These are phyloP conservation scores for Cutaneotrichosporon curvatum DNA, from an alignment of 1,284 basidiomycete genomes.

Conservation along the genomic window DNA sequence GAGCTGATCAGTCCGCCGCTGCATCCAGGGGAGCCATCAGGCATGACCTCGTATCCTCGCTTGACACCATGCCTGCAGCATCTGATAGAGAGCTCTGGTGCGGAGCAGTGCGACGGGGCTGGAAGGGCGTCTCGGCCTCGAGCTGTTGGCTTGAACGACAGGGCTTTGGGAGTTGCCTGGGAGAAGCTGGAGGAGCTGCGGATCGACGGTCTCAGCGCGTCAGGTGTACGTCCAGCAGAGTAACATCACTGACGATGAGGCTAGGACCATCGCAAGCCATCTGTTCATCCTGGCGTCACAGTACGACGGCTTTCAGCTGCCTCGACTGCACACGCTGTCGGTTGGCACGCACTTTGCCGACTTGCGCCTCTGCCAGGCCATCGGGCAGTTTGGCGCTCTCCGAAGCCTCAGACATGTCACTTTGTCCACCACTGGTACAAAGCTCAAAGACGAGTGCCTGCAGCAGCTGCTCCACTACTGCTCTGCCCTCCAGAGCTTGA, in stretches of 20 bases:
- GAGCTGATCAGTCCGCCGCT: conserved; percentile 2
- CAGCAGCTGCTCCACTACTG: conserved; percentile 20
- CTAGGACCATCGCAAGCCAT: conserved; percentile 19
- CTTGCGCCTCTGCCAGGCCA: conserved; percentile 14
- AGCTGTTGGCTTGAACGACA: conserved; percentile 8
- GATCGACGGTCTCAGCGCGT: conserved; percentile 6
- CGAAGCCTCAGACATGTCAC: conserved; percentile 21
- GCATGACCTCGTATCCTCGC: conserved; percentile 4
- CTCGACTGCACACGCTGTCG: conserved; percentile 12
- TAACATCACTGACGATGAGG: conserved; percentile 12
- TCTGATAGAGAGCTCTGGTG: background rate
- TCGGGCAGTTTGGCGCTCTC: conserved; percentile 18
- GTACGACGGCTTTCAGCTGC: conserved; percentile 1
- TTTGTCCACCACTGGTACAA: conserved; percentile 24
- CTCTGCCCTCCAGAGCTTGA: conserved; percentile 16
- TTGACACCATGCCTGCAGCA: conserved; percentile 11
- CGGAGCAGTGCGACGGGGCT: background rate
- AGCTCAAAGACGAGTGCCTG: conserved; percentile 23
- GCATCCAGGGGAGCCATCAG: conserved; percentile 4
- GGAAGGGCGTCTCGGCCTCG: conserved; percentile 1
- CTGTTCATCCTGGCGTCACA: conserved; percentile 14
- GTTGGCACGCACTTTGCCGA: conserved; percentile 30
- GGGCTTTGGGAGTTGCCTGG: conserved; percentile 24
- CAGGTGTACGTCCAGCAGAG: conserved; percentile 21
- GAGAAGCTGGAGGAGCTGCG: conserved; percentile 21